Percentiles rank a stretch among this genome's conserved stretches.
Conservation (phyloP, 345 rosid genomes). For the Luvunga scandens region DNA sequence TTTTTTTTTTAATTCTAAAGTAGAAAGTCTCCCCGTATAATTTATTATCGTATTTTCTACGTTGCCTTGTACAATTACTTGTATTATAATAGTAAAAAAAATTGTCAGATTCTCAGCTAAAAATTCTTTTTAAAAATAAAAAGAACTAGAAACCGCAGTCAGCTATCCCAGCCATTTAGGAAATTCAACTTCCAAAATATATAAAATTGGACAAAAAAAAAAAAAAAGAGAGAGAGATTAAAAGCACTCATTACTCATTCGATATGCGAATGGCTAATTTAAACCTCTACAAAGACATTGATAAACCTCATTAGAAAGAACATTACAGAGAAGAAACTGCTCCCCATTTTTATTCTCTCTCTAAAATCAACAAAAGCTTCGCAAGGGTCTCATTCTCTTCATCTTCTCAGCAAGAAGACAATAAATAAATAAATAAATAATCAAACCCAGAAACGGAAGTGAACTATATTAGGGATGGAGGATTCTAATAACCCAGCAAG, state of each 20-base stretch:
- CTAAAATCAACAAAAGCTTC: not conserved
- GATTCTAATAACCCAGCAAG: slow-evolving; percentile 37
- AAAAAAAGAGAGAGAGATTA: too few relatives aligned
- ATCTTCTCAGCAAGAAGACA: not conserved
- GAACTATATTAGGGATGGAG: slow-evolving; percentile 32
- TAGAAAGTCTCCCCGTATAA: too few relatives aligned
- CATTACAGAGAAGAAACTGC: not conserved
- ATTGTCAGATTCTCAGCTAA: not conserved
- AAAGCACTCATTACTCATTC: not conserved
- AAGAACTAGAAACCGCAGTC: not conserved
- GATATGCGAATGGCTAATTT: not conserved
- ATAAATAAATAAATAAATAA: not conserved
- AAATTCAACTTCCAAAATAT: not conserved
- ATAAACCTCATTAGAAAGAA: not conserved
- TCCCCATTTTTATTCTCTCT: not conserved
- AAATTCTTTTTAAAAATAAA: too few relatives aligned
- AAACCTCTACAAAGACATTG: not conserved
- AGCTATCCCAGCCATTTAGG: too few relatives aligned
- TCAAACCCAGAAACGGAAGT: not conserved
- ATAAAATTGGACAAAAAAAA: not conserved
- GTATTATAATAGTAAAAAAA: too few relatives aligned
- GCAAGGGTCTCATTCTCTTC: not conserved
- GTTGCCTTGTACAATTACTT: too few relatives aligned
- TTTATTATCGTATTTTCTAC: too few relatives aligned
- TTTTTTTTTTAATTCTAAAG: too few relatives aligned